Evolutionary conservation across 495 filamentous ascomycete genomes (phyloP), one percentile per base, ranked within the genome.

Genomic region (Geopyxis carbonaria): DNA sequence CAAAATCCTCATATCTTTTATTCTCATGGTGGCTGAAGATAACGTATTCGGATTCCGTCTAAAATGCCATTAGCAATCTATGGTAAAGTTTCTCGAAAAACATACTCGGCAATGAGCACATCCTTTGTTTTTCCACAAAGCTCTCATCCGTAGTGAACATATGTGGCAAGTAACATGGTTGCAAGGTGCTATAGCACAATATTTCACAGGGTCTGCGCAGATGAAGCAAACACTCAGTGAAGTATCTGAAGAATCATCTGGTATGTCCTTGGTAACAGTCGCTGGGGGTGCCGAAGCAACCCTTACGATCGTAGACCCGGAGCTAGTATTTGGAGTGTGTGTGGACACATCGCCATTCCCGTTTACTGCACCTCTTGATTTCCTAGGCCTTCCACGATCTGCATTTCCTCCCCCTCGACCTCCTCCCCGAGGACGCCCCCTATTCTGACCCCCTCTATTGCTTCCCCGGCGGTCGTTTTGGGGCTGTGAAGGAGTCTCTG

Each of bases 201-300:
- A 84, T 33, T 73, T 70, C 35, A 95, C 76, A 1, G 72, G 70
- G 28, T 80, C 87, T 18, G 91, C 85, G 57, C 89, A 99, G 45
- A 99, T 95, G 60, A 94, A 95, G 66, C 89, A 99, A 40, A 93
- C 67, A 35, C n/a, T n/a, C n/a, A n/a, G n/a, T n/a, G n/a, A n/a
- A n/a, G n/a, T n/a, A n/a, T n/a, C n/a, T n/a, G n/a, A n/a, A n/a
- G n/a, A n/a, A n/a, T n/a, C n/a, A n/a, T n/a, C n/a, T n/a, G n/a
- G n/a, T n/a, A n/a, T n/a, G n/a, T n/a, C n/a, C n/a, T n/a, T n/a
- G n/a, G n/a, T n/a, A n/a, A n/a, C n/a, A n/a, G n/a, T n/a, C n/a
- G n/a, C n/a, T n/a, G n/a, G n/a, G n/a, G n/a, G n/a, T n/a, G n/a
- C n/a, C n/a, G n/a, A n/a, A n/a, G n/a, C n/a, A n/a, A n/a, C n/a